Evolutionary conservation across 768 basidiomycete genomes (phyloP), one percentile per base, ranked within the genome.

Genomic region (Pulveroboletus ravenelii): DNA sequence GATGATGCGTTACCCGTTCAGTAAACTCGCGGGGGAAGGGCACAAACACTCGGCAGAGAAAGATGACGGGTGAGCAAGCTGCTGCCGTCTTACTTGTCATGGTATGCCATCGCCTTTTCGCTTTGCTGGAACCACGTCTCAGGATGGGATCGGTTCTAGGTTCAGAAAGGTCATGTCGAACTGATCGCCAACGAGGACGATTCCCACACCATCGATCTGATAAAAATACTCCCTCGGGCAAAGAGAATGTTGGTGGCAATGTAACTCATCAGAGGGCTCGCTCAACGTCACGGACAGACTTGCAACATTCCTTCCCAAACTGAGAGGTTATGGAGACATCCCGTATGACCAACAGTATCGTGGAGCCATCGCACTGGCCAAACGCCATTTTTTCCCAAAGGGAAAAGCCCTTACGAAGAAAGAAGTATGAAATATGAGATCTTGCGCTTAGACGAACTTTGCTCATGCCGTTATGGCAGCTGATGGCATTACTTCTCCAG

Each of bases 311-410:
- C 58, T 66, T 45, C 65, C 62, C 1, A 67, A 67, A 34, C 36
- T 66, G 27, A 57, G 62, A 41, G 65, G 62, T 29, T 67, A 62
- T 13, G 64, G 63, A 8, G 51, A 67, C 32, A 54, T 67, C 3
- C 58, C 62, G 7, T 65, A 65, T 12, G 56, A 58, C 13, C 47
- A 54, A 40, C 55, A 67, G 40, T 66, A 66, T 31, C 62, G 58
- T 32, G 65, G 60, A 8, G 59, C 62, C 4, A 54, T 67, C 9
- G 65, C 65, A 3, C 42, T 66, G 13, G 62, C 64, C 36, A 60
- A 60, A 40, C 64, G 64, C 1, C 60, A 65, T 32, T 65, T 67
- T 39, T 56, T 62, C 37, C 60, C 65, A 5, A 56, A 50, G 13
- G 62, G 62, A 45, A 51, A 46, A 5, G 36, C 48, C 3, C 58